Evolutionary conservation across 192 early-diverging fungal genomes (phyloP), one percentile per base, ranked within the genome.

Genomic region (Backusella psychrophila): DNA sequence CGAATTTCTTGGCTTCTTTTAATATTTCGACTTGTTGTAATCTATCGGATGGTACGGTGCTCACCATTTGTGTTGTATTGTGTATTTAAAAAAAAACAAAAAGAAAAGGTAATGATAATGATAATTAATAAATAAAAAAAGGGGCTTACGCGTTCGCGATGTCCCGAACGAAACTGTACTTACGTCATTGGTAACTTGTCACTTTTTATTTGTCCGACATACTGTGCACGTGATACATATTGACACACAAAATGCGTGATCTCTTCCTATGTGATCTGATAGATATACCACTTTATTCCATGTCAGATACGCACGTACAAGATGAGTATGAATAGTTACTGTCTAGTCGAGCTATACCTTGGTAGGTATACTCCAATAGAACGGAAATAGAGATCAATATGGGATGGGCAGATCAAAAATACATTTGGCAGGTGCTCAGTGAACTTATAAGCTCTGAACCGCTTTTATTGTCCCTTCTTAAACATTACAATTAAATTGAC

Each of bases 11-110:
- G 26, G 85, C 86, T 76, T 91, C 89, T 31, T 83, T 86, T 31
- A 91, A 78, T n/a, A 86, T 86, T 73, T 89, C 86, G 29, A 87
- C 85, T 71, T 91, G 78, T 41, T 83, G 77, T 23, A 89, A 53
- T 69, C 78, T 41, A 26, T 75, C n/a, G 8, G 72, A 46, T 19
- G 69, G 59, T 38, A 63, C 59, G 9, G 70, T 29, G 21, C 41
- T 44, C 70, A 71, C 42, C 19, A 33, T 71, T 33, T 44, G 36
- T 39, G 11, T 9, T 23, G 56, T 69, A 38, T 8, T 31, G 56
- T 34, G 69, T 29, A 33, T 33, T 31, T 35, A 75, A 49, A 75
- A 44, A 69, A 9, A 69, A 38, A 8, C 14, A 63, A 63, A 65
- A 36, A 59, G n/a, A 35, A 65, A 33, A 74, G 26, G 31, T 34